Percentiles rank a stretch among this genome's conserved stretches.
Conservation (phyloP, 2,329 filamentous ascomycete genomes). For the Botrytis squamosa region DNA sequence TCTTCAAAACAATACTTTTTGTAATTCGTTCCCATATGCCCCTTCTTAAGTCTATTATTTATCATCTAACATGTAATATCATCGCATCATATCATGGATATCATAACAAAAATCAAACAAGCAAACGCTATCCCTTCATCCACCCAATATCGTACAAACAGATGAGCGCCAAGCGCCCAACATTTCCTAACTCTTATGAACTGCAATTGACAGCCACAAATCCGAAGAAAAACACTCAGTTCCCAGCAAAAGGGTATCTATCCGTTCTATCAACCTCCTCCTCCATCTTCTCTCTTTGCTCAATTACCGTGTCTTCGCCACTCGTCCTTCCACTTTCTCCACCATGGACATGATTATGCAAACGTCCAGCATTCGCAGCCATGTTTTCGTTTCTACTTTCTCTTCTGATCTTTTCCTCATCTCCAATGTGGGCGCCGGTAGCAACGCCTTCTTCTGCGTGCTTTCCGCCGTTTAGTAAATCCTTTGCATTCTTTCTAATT, state of each 20-base stretch:
- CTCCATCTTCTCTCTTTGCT: slow-evolving; percentile 1
- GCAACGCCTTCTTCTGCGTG: slow-evolving; percentile 2
- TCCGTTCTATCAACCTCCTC: slow-evolving; percentile 11
- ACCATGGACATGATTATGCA: background rate
- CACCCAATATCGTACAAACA: background rate
- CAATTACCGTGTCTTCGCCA: background rate
- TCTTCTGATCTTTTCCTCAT: background rate
- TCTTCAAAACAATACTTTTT: too few relatives aligned
- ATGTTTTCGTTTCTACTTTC: slow-evolving; percentile 4
- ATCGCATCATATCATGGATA: slow-evolving; percentile 11
- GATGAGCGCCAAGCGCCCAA: slow-evolving; percentile 2
- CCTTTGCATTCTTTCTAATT: slow-evolving; percentile 12
- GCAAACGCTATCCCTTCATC: background rate
- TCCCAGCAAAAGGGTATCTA: slow-evolving; percentile 4
- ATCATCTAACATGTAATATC: slow-evolving; percentile 2
- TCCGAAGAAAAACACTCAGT: background rate
- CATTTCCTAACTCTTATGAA: background rate
- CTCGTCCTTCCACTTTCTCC: slow-evolving; percentile 1
- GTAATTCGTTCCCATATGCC: background rate
- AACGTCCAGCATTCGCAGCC: background rate
- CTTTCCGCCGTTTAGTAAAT: background rate
- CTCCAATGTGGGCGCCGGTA: background rate
- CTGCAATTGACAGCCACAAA: background rate
- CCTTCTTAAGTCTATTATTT: background rate
- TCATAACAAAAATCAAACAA: background rate